Evolutionary conservation across 2,329 filamentous ascomycete species (phyloP), one percentile per base, ranked within the genome.

Genomic region (Aureobasidium musti): DNA sequence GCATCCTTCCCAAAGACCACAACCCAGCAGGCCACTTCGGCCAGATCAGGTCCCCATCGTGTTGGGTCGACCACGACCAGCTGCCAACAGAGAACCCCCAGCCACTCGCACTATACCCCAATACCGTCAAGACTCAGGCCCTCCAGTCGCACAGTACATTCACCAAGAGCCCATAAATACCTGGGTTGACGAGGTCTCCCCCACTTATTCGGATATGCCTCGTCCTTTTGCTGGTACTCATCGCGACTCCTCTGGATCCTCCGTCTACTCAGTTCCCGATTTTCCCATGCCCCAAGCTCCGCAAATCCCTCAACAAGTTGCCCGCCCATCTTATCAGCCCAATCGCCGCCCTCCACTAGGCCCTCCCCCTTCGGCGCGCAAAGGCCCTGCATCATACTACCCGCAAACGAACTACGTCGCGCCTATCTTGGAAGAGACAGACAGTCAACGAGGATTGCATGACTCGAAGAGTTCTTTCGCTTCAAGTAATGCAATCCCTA

Each of bases 371-470:
- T 82, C 80, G 1, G 76, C 81, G 7, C 75, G 81, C 33, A 74
- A 79, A 74, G 81, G 81, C 5, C 81, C 81, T 10, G 77, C 79
- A 5, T 80, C 79, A 0, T 82, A 82, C 70, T 83, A 83, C 67
- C 79, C 80, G 1, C 79, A 81, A 67, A 73, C 78, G 63, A 80
- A 78, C 0, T 79, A 79, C 30, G 81, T 83, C 30, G 79, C 81
- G 37, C 81, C 81, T 2, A 83, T 83, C 59, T 77, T 74, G 3
- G 81, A 83, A 72, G 81, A 83, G 69, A 76, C 78, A 6, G 80
- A 81, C 60, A 73, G 71, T 66, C 45, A 67, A 21, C 67, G 71
- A 30, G 69, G 69, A 21, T 70, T 71, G 54, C 63, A 65, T 26
- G 73, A 73, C 49, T 79, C 78, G 14, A 75, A 75, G 39, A 77